Conservation (phyloP, 1,284 basidiomycete genomes). For the Ustilago trichophora region DNA sequence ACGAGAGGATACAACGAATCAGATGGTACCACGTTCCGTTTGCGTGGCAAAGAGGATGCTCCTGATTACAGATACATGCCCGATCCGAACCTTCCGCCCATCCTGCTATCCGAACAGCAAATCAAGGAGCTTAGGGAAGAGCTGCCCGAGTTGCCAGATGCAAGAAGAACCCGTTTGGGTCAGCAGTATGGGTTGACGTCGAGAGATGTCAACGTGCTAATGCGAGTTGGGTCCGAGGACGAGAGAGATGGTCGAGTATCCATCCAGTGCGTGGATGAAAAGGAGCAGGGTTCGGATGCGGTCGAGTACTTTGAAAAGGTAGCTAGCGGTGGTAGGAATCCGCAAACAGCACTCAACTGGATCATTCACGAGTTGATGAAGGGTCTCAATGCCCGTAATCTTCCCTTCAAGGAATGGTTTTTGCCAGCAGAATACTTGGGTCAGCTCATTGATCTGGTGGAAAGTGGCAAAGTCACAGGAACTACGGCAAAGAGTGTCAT, state of each 20-base stretch:
- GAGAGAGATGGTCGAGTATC: conserved; percentile 37
- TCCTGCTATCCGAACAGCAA: conserved; percentile 72
- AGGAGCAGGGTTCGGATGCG: conserved; percentile 26
- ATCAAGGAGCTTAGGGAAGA: conserved; percentile 71
- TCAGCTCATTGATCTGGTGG: conserved; percentile 80
- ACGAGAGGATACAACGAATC: conserved; percentile 90
- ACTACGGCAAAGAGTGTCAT: conserved; percentile 65
- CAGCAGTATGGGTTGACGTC: conserved; percentile 72
- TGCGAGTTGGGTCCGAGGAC: conserved; percentile 58
- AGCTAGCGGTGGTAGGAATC: conserved; percentile 35
- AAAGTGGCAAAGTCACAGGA: conserved; percentile 73
- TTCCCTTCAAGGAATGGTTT: conserved; percentile 44
- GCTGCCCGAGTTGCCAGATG: conserved; percentile 82
- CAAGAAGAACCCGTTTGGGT: conserved; percentile 74
- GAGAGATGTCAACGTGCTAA: conserved; percentile 67
- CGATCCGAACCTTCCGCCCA: conserved; percentile 86
- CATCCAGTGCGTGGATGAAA: background rate
- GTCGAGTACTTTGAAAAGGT: conserved; percentile 61
- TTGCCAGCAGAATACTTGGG: conserved; percentile 73
- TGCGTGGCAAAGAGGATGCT: conserved; percentile 90
- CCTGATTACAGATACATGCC: conserved; percentile 99
- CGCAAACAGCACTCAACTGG: conserved; percentile 80
- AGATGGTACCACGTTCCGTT: conserved; percentile 79
- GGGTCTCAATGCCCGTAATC: conserved; percentile 41
- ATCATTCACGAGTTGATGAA: conserved; percentile 61